Base-by-base conservation (phyloP, 352 stramenopile genomes). In the Pythium pyrilobum region DNA sequence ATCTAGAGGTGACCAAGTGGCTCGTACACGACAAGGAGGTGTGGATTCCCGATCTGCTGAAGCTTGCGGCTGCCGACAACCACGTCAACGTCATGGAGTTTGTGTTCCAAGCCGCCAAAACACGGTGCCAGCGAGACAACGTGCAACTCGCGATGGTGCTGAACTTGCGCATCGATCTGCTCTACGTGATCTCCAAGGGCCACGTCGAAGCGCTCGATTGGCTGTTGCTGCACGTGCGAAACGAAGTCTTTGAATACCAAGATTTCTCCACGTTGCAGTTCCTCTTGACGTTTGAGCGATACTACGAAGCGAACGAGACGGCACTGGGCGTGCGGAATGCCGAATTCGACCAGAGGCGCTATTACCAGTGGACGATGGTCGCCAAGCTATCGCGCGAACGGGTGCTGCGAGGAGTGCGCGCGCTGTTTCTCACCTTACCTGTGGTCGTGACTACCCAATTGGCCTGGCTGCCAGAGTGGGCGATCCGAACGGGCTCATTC, bases 301-400 rank as follows among this genome's bases (percentile, higher is more conserved):
- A 59, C 28, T n/a, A 52, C 27, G 33, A 46, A 16, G 52, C 52
- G 33, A 43, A 59, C 15, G 33, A 45, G 8, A 4, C 32, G 3
- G 36, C 52, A 2, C 20, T 59, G n/a, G 9, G 42, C 5, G 27
- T 50, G 23, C 40, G 37, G 15, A 59, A 44, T 36, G 27, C 23
- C 1, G 48, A 55, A 40, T 46, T 39, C 15, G 37, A 46, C 16
- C 37, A 55, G 12, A 34, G 16, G 23, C 48, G 48, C 4, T 27
- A 36, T 5, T 59, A 52, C 43, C 41, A 59, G 42, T 59, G 52
- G 52, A n/a, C 20, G 1, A 18, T 42, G 1, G 52, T 41, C 6
- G 16, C 31, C 4, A n/a, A 13, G 1, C 51, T 51, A 20, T 23
- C 51, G 1, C 33, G 39, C 6, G 21, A 28, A 5, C 16, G 16